A percentile compares a stretch with the other conserved stretches of the same genome.
Conservation (phyloP, 768 basidiomycete species). For the Leccinum arenicola region DNA sequence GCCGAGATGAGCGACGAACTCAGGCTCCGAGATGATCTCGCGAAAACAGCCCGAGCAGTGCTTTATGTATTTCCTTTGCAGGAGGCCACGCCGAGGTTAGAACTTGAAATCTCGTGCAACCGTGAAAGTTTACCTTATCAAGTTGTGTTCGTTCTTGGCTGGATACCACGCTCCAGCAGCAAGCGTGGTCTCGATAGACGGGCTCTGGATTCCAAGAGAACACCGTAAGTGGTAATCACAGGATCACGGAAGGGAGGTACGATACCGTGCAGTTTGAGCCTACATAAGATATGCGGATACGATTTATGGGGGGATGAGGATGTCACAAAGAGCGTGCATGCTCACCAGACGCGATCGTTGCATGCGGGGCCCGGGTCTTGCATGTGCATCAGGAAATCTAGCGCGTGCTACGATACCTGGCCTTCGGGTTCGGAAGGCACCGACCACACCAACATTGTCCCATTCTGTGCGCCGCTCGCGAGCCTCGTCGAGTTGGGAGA, state of each 20-base stretch:
- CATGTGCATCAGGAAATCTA: conserved; percentile 72
- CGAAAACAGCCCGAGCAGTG: conserved; percentile 62
- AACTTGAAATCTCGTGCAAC: not conserved
- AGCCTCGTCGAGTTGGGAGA: conserved; percentile 17
- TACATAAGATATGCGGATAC: conserved; percentile 25
- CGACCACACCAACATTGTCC: conserved; percentile 20
- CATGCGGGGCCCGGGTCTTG: conserved; percentile 43
- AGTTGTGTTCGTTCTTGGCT: conserved; percentile 72
- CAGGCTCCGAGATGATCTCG: conserved; percentile 56
- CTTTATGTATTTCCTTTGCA: conserved; percentile 57
- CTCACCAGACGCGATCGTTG: conserved; percentile 84
- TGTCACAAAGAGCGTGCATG: not conserved
- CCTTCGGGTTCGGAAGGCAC: conserved; percentile 52
- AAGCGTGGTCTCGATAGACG: conserved; percentile 52
- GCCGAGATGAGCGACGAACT: conserved; percentile 72
- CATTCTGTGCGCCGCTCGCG: conserved; percentile 18
- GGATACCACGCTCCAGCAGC: conserved; percentile 84
- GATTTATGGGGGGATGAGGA: not conserved
- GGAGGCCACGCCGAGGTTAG: not conserved
- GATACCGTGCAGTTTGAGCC: conserved; percentile 81
- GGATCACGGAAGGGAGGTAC: not conserved
- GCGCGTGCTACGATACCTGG: conserved; percentile 80
- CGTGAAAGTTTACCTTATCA: conserved; percentile 54
- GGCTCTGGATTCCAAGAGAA: conserved; percentile 17
- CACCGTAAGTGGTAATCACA: not conserved